Conservation (phyloP, 1,284 basidiomycete species). For the Leccinum griseonigrum region DNA sequence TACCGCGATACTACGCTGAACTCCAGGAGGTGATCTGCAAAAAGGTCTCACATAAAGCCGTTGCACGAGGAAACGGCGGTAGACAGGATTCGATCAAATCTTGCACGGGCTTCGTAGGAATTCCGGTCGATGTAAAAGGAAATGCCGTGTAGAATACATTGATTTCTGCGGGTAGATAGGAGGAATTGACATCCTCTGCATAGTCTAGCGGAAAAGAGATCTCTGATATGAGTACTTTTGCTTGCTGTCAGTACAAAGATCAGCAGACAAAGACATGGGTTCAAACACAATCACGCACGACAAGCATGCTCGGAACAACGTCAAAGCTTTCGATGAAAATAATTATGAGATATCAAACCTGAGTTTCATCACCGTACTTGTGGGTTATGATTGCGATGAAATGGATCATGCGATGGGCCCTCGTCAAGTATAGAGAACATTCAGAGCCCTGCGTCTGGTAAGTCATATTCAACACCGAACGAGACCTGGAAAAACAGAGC, state of each 20-base stretch:
- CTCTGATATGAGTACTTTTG: slow-evolving; percentile 16
- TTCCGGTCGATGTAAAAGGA: slow-evolving; percentile 40
- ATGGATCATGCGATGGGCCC: not conserved
- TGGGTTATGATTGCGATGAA: slow-evolving; percentile 7
- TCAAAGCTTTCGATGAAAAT: not conserved
- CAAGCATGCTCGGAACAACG: slow-evolving; percentile 37
- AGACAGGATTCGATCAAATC: slow-evolving; percentile 43
- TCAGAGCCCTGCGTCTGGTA: slow-evolving; percentile 31
- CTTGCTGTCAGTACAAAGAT: slow-evolving; percentile 7
- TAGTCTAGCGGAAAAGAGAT: slow-evolving; percentile 14
- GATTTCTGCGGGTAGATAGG: slow-evolving; percentile 44
- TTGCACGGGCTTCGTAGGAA: slow-evolving; percentile 33
- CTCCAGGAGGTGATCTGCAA: slow-evolving; percentile 53
- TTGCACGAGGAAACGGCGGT: slow-evolving; percentile 41
- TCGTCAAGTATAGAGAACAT: slow-evolving; percentile 22
- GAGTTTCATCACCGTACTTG: slow-evolving; percentile 12
- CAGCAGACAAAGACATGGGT: not conserved
- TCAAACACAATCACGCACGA: slow-evolving; percentile 29
- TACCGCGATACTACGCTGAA: slow-evolving; percentile 47
- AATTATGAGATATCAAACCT: slow-evolving; percentile 1
- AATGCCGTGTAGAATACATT: slow-evolving; percentile 40
- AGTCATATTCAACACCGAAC: slow-evolving; percentile 39
- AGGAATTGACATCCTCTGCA: slow-evolving; percentile 38
- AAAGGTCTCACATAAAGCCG: slow-evolving; percentile 45
- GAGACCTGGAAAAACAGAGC: slow-evolving; percentile 17